Evolutionary conservation across 148 eudicot genomes (phyloP).

Genomic region (Rheum nobile): DNA sequence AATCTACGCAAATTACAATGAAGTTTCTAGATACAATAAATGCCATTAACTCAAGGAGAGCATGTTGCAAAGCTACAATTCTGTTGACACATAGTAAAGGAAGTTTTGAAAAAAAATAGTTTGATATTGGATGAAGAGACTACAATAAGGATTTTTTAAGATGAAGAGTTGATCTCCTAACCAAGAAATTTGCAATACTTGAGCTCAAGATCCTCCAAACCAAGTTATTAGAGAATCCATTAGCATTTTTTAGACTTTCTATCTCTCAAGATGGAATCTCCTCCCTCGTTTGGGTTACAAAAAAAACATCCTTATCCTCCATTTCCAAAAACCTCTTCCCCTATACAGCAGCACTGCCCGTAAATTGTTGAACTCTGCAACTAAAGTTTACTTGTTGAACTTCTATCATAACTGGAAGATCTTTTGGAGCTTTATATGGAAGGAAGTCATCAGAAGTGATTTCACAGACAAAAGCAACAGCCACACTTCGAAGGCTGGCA

Average conservation of each 20-base stretch:
- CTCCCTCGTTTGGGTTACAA: neutral
- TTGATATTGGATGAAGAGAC: neutral
- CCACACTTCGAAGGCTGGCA: neutral
- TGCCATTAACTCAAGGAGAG: neutral
- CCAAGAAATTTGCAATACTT: neutral
- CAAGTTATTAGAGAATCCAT: neutral
- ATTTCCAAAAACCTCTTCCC: neutral
- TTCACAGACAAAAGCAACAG: neutral
- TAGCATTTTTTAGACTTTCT: neutral
- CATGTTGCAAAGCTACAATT: neutral
- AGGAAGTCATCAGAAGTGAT: neutral
- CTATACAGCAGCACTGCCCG: neutral
- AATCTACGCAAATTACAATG: neutral
- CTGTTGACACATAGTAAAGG: neutral
- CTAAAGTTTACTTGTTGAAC: neutral
- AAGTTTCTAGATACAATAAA: neutral
- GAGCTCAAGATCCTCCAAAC: neutral
- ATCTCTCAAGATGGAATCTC: neutral
- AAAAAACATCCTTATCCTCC: neutral
- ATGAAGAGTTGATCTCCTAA: neutral
- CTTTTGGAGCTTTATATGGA: neutral
- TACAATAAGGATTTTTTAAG: neutral
- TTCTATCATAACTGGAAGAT: neutral
- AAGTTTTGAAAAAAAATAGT: neutral
- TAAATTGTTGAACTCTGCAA: neutral